Evolutionary conservation across 805 yeast species (phyloP), one percentile per base, ranked within the genome.

Genomic region (Priceomyces melissophilus): DNA sequence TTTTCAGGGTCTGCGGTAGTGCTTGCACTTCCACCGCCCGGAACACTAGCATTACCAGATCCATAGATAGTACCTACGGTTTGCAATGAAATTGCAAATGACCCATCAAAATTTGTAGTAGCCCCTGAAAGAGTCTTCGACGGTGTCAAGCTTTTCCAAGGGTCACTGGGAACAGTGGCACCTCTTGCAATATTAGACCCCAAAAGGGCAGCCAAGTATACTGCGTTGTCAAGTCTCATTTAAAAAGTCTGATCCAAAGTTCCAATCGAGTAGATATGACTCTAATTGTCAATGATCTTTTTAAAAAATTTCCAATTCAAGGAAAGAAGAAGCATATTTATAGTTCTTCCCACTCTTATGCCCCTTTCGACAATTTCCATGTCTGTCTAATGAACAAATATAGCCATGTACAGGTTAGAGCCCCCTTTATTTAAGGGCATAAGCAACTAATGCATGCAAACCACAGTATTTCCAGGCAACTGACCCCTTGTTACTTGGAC

Each of bases 81-180:
- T 40, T 51, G 53, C 39, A 63, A 50, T 3, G 66, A 56, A 33
- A 64, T 52, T 29, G 66, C 69, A 41, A 57, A 61, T 7, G 63
- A 54, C 6, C 69, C 69, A 26, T 50, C 49, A 34, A 49, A 55
- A 35, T 54, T 46, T 25, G 60, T 44, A 35, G 58, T 50, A 1
- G 67, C 65, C 28, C 53, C 50, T 31, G 52, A 54, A 26, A 57
- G 42, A 10, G 63, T 54, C 7, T 46, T 57, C 23, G 55, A 41
- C 12, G 69, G 67, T 25, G 65, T 63, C 42, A 63, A 60, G 10
- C 55, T 50, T 23, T 61, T 50, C 61, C 60, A 63, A 23, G 58
- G 50, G 20, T 49, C 47, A 6, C 54, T 37, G n/a, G 63, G 58
- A 31, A 58, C 56, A 23, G 54, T 48, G n/a, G 63, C 63, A 27